Evolutionary conservation across 768 basidiomycete species (phyloP).

Genomic region (Rhizopogon salebrosus): DNA sequence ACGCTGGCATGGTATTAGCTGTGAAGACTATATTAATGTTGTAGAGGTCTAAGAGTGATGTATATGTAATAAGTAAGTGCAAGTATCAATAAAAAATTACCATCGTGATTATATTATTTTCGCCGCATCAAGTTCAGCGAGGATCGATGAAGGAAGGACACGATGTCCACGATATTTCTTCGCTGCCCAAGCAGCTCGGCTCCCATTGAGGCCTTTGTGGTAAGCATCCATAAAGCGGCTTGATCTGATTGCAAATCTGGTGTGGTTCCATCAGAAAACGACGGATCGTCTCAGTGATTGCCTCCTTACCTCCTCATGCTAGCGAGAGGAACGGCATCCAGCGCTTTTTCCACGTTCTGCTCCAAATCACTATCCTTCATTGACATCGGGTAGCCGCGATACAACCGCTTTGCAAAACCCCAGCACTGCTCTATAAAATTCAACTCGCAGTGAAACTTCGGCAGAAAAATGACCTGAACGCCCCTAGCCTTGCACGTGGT

Average conservation of each 20-base stretch:
- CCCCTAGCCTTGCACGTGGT: conserved; percentile 13
- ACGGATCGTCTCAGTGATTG: conserved; percentile 1
- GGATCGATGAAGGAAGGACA: conserved; percentile 4
- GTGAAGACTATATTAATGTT: too few relatives aligned
- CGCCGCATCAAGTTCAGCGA: not conserved
- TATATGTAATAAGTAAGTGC: conserved; percentile 3
- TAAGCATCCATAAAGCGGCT: conserved; percentile 17
- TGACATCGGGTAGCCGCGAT: conserved; percentile 22
- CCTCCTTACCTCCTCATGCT: conserved; percentile 14
- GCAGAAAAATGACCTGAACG: conserved; percentile 20
- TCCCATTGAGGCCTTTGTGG: conserved; percentile 12
- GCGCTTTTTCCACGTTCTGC: conserved; percentile 21
- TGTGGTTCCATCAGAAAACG: conserved; percentile 12
- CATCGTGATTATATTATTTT: too few relatives aligned
- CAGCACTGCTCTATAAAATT: conserved; percentile 31
- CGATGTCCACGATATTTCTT: conserved; percentile 16
- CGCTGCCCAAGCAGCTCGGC: conserved; percentile 21
- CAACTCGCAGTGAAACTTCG: conserved; percentile 26
- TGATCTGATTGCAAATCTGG: conserved; percentile 11
- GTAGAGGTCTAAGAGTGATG: too few relatives aligned
- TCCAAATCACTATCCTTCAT: conserved; percentile 27
- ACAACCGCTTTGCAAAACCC: conserved; percentile 25
- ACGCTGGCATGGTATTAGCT: too few relatives aligned
- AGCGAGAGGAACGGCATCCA: conserved; percentile 24
- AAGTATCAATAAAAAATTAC: not conserved